Evolutionary conservation across 176 grass and related monocot species (phyloP).

Genomic region (Chloris gayana): DNA sequence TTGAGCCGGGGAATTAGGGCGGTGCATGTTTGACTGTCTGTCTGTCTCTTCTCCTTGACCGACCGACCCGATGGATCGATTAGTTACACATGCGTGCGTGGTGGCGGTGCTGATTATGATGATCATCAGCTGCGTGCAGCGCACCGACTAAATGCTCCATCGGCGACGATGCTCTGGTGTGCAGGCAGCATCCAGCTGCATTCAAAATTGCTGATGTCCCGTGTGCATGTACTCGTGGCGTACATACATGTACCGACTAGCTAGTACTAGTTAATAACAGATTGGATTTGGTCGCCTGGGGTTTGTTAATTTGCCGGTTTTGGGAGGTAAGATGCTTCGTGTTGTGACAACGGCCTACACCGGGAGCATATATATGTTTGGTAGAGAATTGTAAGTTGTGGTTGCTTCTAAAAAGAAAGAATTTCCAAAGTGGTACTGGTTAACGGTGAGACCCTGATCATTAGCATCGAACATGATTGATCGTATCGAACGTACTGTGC

Average conservation of each 20-base stretch:
- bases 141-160: slow-evolving; percentile 54
- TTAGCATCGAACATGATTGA: neutral
- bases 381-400: neutral
- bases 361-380: too few relatives aligned
- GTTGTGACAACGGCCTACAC: slow-evolving; percentile 42
- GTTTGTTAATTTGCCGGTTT: slow-evolving; percentile 10
- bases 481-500: neutral
- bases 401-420: neutral
- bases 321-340: slow-evolving; percentile 29
- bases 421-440: neutral
- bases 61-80: too few relatives aligned
- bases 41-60: slow-evolving; percentile 39
- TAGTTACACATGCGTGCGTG: neutral
- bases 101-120: too few relatives aligned
- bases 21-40: slow-evolving; percentile 56
- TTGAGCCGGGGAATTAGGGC: slow-evolving; percentile 51
- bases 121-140: slow-evolving; percentile 22
- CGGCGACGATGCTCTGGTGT: neutral
- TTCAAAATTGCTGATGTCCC: slow-evolving; percentile 9
- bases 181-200: slow-evolving; percentile 20
- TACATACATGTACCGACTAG: neutral
- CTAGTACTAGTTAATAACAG: neutral
- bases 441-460: neutral
- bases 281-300: neutral
- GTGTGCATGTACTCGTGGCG: slow-evolving; percentile 11